Base-by-base conservation (phyloP, 2,329 filamentous ascomycete genomes). In the Sordariomycetes sp. region DNA sequence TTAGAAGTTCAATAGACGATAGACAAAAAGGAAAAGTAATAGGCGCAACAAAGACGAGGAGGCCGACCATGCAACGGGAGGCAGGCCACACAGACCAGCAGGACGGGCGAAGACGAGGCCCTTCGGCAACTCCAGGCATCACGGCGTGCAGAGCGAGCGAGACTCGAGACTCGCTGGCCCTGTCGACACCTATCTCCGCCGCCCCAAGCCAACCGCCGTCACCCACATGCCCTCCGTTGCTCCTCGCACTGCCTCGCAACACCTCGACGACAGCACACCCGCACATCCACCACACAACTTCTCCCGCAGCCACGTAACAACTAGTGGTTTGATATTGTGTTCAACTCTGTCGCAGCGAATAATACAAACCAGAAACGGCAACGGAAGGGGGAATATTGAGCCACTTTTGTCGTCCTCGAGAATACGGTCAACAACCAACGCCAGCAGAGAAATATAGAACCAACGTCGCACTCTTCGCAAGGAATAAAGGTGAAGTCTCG, bases 1-100 rank as follows among this genome's bases (percentile, higher is more conserved):
- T 83, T 82, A 83, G 75, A 81, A 81, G 76, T 76, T 73, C 75
- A 81, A 73, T 81, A 82, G 69, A 76, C 77, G 72, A 79, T 76
- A 73, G 73, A 72, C 70, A 74, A 73, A 72, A 70, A 71, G 61
- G 67, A 66, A 68, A 68, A 62, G 25, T 28, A 53, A 46, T 53
- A 58, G n/a, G 20, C 20, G 14, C 43, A 61, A 53, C 48, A 55
- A 61, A 58, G 60, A 62, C 57, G 55, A 56, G 54, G 61, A 53
- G 56, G 53, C 40, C 22, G 48, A 55, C 20, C 46, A 50, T 50
- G 46, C 46, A 24, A 24, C 54, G 28, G 22, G 20, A 46, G 35
- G 12, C 22, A 25, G 40, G 40, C n/a, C n/a, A n/a, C n/a, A n/a
- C n/a, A n/a, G n/a, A n/a, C n/a, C n/a, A n/a, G n/a, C n/a, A n/a